Base-by-base conservation (phyloP, 345 rosid genomes). In the Microcos paniculata region DNA sequence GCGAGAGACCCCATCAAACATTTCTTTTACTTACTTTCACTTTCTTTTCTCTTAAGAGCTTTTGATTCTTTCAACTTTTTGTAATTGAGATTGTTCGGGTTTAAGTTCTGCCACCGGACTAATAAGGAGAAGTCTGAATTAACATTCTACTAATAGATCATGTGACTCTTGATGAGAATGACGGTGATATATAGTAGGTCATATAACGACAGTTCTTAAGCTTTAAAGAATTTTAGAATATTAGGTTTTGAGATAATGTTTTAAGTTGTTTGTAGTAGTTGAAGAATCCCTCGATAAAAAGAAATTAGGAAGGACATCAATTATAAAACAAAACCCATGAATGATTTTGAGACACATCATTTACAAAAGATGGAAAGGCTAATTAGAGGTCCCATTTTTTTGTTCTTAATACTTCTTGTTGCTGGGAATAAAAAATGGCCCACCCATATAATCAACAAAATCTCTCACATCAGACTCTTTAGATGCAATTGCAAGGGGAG, bases 391-490 rank as follows among this genome's bases (percentile, higher is more conserved):
- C 62, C 18, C 33, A 57, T 24, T 11, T 11, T 3, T 18, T 6
- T 42, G 6, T 42, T 42, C 45, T 9, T 42, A 42, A 42, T 42
- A 42, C 8, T 30, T 59, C 15, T 8, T 33, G 4, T 62, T 62
- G 40, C 18, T 21, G 16, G 21, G 28, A 31, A 56, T 40, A 71
- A 35, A 8, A 26, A 24, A 48, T 4, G 49, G 59, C 35, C 68
- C 74, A 23, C 16, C 43, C 33, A 35, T 31, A 49, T 61, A 26
- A 26, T 73, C 70, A 71, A 75, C 77, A 59, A 72, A 64, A 59
- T 11, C 72, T 70, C 58, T 43, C 59, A 45, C 72, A 43, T 63
- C 73, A 76, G 49, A 38, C 23, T 74, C n/a, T 75, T 73, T 52
- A 31, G 56, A 65, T 65, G 51, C 26, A 71, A 63, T 35, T 35